A percentile compares a stretch with the other conserved stretches of the same genome.
Evolutionary conservation across 306 rosid species (phyloP).

Genomic region (Arachis hypogaea): DNA sequence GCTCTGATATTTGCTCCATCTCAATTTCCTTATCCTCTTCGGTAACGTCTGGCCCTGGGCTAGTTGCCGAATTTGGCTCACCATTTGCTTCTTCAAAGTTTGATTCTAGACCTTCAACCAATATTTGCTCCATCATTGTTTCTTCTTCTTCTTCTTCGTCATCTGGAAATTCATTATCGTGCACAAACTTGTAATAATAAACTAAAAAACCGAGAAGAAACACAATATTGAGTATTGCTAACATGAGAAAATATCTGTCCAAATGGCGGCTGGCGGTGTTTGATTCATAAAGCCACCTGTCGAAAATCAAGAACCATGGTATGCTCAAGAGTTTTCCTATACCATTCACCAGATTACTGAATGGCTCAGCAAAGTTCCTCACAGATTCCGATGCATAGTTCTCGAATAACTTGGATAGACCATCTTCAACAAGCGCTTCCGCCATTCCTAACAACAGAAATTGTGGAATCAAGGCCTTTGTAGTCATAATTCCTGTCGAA

Average conservation of each 20-base stretch:
- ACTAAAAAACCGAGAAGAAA: not conserved
- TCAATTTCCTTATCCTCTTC: too few species aligned
- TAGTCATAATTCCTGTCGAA: not conserved
- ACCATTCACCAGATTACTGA: not conserved
- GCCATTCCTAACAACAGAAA: not conserved
- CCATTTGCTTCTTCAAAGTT: too few species aligned
- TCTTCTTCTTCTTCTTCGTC: not conserved
- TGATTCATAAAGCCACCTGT: not conserved
- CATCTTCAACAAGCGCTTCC: slow-evolving; percentile 2
- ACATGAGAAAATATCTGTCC: not conserved
- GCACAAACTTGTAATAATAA: not conserved
- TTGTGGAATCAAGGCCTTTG: not conserved
- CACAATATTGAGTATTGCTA: not conserved
- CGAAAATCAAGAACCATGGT: not conserved
- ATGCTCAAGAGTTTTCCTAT: slow-evolving; percentile 2
- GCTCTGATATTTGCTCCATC: not conserved
- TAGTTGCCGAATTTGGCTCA: too few species aligned
- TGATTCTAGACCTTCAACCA: too few species aligned
- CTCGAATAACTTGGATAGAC: not conserved
- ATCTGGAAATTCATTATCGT: not conserved
- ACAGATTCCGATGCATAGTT: not conserved
- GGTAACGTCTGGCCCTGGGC: too few species aligned
- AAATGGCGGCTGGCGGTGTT: not conserved
- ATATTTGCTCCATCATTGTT: too few species aligned
- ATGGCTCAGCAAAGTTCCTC: not conserved